Conservation (phyloP, 2,329 filamentous ascomycete genomes). For the Xylariaceae sp. region DNA sequence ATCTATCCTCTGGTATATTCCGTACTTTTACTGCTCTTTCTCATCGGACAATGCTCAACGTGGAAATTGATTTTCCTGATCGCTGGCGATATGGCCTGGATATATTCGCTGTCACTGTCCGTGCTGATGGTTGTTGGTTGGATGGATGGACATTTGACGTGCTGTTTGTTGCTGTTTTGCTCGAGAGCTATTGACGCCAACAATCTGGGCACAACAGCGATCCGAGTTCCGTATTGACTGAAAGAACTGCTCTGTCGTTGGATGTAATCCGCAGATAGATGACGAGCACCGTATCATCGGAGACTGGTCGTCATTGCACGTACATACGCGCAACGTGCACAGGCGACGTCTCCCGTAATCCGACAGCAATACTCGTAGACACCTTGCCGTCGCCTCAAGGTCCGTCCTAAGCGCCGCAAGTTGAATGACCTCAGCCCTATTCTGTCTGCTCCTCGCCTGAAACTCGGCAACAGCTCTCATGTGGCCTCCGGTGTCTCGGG, state of each 20-base stretch:
- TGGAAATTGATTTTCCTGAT: no score
- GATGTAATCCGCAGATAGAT: no score
- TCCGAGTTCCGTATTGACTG: no score
- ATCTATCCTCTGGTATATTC: slow-evolving; percentile 5
- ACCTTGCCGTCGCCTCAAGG: no score
- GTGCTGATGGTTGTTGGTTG: neutral
- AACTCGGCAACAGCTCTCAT: neutral
- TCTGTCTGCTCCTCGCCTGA: neutral
- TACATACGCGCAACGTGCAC: no score
- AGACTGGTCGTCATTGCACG: no score
- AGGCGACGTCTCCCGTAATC: no score
- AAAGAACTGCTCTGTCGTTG: no score
- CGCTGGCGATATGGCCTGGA: neutral
- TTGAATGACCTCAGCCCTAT: neutral
- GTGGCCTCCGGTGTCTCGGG: neutral
- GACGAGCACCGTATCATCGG: neutral
- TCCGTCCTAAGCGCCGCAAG: no score
- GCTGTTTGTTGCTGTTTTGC: neutral
- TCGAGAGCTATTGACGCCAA: neutral
- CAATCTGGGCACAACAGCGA: neutral
- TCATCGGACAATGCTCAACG: no score
- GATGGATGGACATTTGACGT: neutral
- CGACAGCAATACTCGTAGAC: no score
- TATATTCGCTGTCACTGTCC: neutral
- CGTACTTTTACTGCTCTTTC: neutral